Percentiles rank a stretch among this genome's conserved stretches.
Evolutionary conservation across 306 rosid genomes (phyloP).

Genomic region (Geum urbanum): DNA sequence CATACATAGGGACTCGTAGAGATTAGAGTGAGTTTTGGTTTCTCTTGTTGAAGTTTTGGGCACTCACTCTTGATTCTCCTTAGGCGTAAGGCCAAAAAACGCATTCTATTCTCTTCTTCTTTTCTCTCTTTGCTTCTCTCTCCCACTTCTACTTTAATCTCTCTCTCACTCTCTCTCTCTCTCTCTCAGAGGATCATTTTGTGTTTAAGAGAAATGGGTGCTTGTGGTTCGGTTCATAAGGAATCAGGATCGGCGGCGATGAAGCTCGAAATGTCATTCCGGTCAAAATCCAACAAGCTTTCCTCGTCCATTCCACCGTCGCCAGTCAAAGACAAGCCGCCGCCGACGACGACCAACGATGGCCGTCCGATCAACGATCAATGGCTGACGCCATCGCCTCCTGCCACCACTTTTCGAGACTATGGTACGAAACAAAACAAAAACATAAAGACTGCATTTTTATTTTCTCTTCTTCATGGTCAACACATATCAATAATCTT

Average conservation of each 20-base stretch:
- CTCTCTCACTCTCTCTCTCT: conserved; percentile 11
- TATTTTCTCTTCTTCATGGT: background rate
- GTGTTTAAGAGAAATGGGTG: conserved; percentile 56
- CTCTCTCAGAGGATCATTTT: conserved; percentile 21
- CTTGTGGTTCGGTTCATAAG: conserved; percentile 52
- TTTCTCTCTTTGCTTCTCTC: conserved; percentile 25
- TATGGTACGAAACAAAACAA: no score
- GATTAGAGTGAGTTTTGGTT: background rate
- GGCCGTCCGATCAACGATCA: conserved; percentile 37
- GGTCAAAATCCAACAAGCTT: conserved; percentile 47
- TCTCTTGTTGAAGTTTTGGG: background rate
- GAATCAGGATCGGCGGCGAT: conserved; percentile 50
- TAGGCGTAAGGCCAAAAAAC: conserved; percentile 48
- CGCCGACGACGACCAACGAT: conserved; percentile 29
- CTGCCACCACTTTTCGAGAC: conserved; percentile 35
- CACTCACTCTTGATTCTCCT: conserved; percentile 24
- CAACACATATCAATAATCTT: conserved; percentile 1
- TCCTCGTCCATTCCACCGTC: conserved; percentile 50
- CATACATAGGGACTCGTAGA: conserved; percentile 1
- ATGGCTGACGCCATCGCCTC: conserved; percentile 21
- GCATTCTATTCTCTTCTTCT: conserved; percentile 24
- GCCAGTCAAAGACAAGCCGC: conserved; percentile 46
- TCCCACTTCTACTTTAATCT: no score
- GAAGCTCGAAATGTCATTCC: conserved; percentile 48
- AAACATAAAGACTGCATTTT: background rate